Conservation (phyloP, 2,329 filamentous ascomycete genomes). For the Aspergillus viridinutans region DNA sequence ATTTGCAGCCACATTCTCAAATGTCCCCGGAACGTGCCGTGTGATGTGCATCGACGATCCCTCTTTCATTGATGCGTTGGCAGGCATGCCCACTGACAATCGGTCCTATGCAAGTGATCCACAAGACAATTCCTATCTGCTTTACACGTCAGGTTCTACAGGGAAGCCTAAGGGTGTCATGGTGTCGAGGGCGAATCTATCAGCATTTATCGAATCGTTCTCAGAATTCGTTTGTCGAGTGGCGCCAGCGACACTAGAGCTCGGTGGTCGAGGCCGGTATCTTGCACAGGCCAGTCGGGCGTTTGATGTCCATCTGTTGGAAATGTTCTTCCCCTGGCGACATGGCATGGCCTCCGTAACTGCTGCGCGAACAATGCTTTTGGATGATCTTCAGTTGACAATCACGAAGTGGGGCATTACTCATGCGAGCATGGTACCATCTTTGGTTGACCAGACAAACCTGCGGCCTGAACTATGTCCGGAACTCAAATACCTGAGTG, state of each 20-base stretch:
- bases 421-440: slow-evolving; percentile 29
- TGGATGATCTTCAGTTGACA: slow-evolving; percentile 23
- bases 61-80: slow-evolving; percentile 11
- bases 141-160: slow-evolving; percentile 92
- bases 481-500: slow-evolving; percentile 25
- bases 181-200: slow-evolving; percentile 63
- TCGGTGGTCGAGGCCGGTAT: slow-evolving; percentile 27
- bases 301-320: slow-evolving; percentile 28
- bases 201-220: slow-evolving; percentile 27
- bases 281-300: slow-evolving; percentile 32
- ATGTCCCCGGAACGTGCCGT: slow-evolving; percentile 16
- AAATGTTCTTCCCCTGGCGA: slow-evolving; percentile 31
- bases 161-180: slow-evolving; percentile 95
- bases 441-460: slow-evolving; percentile 22
- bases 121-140: slow-evolving; percentile 45
- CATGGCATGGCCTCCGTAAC: slow-evolving; percentile 25
- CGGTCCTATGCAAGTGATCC: slow-evolving; percentile 11
- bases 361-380: slow-evolving; percentile 22
- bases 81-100: slow-evolving; percentile 14
- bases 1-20: slow-evolving; percentile 14
- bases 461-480: slow-evolving; percentile 20
- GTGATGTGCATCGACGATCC: slow-evolving; percentile 20
- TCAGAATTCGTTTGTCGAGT: slow-evolving; percentile 22
- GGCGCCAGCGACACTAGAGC: slow-evolving; percentile 19
- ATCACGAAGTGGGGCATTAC: slow-evolving; percentile 25